A percentile compares a stretch with the other conserved stretches of the same genome.
phyloP scores from a whole-genome alignment of 495 filamentous ascomycete genomes.

The Xylaria flabelliformis region DNA sequence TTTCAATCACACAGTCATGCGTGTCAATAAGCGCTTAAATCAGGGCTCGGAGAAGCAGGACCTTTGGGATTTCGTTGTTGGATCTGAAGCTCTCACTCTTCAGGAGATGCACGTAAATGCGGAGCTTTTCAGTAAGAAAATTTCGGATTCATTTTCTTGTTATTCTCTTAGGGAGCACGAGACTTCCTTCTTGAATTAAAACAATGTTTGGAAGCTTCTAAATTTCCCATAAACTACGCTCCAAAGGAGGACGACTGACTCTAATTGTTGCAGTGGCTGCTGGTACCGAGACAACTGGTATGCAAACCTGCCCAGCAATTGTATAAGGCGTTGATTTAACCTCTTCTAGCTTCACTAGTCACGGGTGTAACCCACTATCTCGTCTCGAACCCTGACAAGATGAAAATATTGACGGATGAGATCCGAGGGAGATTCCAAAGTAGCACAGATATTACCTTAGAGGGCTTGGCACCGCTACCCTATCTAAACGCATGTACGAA shows the following conservation, averaged over 20 bases:
- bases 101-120: constrained; percentile 24
- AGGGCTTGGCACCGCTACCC: constrained; percentile 49
- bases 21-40: constrained; percentile 17
- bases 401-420: constrained; percentile 53
- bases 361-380: constrained; percentile 59
- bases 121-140: constrained; percentile 13
- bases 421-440: constrained; percentile 54
- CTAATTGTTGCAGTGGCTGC: constrained; percentile 5
- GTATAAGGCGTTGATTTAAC: not conserved
- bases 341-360: constrained; percentile 39
- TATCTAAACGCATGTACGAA: constrained; percentile 59
- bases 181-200: not conserved
- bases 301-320: no score
- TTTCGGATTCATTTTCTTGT: not conserved
- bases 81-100: constrained; percentile 16
- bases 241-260: not conserved
- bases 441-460: constrained; percentile 56
- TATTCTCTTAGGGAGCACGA: no score
- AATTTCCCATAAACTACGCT: not conserved
- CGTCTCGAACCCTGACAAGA: constrained; percentile 46
- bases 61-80: constrained; percentile 20
- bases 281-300: constrained; percentile 23
- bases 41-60: constrained; percentile 6
- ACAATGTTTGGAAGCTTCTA: not conserved
- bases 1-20: constrained; percentile 20